A percentile compares a stretch with the other conserved stretches of the same genome.
phyloP scores from a whole-genome alignment of 2,329 filamentous ascomycete species.

The Diplodia corticola region DNA sequence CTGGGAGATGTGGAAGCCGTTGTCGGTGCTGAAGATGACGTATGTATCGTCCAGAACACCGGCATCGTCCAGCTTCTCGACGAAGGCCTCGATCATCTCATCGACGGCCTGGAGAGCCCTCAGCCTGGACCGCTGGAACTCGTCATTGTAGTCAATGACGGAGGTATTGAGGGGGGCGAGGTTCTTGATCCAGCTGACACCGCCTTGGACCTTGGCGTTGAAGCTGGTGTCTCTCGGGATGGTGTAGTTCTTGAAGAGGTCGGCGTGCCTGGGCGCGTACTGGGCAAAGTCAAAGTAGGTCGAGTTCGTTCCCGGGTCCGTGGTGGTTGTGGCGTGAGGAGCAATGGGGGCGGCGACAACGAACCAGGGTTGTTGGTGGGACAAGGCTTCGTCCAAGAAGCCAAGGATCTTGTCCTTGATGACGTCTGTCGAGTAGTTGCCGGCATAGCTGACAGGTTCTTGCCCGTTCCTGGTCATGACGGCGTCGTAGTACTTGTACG shows the following conservation, averaged over 20 bases:
- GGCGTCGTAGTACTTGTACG: conserved; percentile 67
- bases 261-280: conserved; percentile 51
- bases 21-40: conserved; percentile 43
- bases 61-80: conserved; percentile 45
- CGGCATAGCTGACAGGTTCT: conserved; percentile 56
- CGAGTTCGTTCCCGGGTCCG: conserved; percentile 54
- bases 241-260: conserved; percentile 61
- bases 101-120: conserved; percentile 56
- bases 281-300: conserved; percentile 16
- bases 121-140: conserved; percentile 54
- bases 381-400: conserved; percentile 62
- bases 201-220: conserved; percentile 60
- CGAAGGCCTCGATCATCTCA: conserved; percentile 52
- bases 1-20: conserved; percentile 44
- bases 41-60: conserved; percentile 51
- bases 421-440: conserved; percentile 60
- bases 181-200: conserved; percentile 49
- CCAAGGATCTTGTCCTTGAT: conserved; percentile 59
- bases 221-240: conserved; percentile 66
- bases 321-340: conserved; percentile 57
- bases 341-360: conserved; percentile 65
- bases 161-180: conserved; percentile 49
- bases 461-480: conserved; percentile 63
- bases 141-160: conserved; percentile 54
- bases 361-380: conserved; percentile 63